Base-by-base conservation (phyloP, 768 basidiomycete species). In the Kwoniella europaea region DNA sequence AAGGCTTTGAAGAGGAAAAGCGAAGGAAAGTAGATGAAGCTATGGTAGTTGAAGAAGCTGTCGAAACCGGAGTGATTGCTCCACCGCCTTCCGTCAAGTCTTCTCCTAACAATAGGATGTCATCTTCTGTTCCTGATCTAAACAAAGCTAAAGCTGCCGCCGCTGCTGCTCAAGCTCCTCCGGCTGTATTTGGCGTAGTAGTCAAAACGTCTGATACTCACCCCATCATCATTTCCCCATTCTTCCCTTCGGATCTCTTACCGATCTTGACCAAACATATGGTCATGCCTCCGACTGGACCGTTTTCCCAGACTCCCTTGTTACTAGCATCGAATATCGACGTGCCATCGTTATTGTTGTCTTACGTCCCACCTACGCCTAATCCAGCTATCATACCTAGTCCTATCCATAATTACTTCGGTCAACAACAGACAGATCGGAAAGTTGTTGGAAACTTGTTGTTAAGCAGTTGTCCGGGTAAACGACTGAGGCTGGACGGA, bases 401-500 rank as follows among this genome's bases (percentile, higher is more conserved):
- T 16, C 68, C 61, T 2, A 13, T 22, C 10, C 18, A 5, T 18
- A 16, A n/a, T 60, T 4, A 12, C 16, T 22, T 10, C 16, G 59
- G 35, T 10, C 16, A 41, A 56, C 20, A 64, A 43, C 67, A 57
- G 41, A 20, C 54, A 3, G 58, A 52, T 18, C 46, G 43, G 18
- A 4, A n/a, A 52, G 16, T 9, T 69, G 77, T 22, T 96, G 10
- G 95, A n/a, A 98, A 98, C 82, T 84, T 98, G 22, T 87, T 91
- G 62, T 83, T 98, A 42, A 93, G 92, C 6, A 94, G 92, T 6
- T 98, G 96, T 85, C 95, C 95, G 2, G 95, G 95, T 4, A 98
- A 98, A 84, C 94, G 97, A 87, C 90, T 86, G 13, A 75, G 86
- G 29, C 76, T 86, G 74, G 86, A 86, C 62, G 92, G 92, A 3